These are phyloP conservation scores for Citrus australasica DNA, from an alignment of 345 rosid genomes.

Conservation along the genomic window DNA sequence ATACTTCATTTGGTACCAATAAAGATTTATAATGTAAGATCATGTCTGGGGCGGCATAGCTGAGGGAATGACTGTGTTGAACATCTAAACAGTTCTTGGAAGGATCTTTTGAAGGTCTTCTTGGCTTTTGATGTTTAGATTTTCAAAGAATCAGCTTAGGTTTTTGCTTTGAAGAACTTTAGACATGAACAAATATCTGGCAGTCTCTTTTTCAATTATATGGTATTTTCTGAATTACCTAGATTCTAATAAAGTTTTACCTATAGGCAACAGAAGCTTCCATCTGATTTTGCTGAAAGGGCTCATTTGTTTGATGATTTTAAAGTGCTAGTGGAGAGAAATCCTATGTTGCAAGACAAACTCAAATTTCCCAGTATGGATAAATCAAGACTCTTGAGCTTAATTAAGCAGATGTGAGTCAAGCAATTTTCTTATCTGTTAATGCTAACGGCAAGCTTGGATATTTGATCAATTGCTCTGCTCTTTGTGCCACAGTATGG, in stretches of 20 bases:
- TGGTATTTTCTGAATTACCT: constrained; percentile 33
- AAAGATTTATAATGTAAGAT: not conserved
- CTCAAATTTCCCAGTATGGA: constrained; percentile 31
- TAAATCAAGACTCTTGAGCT: constrained; percentile 30
- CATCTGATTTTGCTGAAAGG: not conserved
- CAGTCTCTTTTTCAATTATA: constrained; percentile 22
- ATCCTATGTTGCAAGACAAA: constrained; percentile 31
- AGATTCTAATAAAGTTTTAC: constrained; percentile 4
- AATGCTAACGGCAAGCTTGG: not conserved
- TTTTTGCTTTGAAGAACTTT: constrained; percentile 3
- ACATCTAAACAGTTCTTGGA: not conserved
- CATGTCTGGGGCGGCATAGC: not conserved
- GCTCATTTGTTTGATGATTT: constrained; percentile 17
- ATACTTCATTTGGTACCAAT: not conserved
- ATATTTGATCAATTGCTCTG: constrained; percentile 11
- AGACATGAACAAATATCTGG: not conserved
- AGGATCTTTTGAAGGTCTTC: not conserved
- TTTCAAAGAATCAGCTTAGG: not conserved
- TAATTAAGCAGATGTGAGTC: constrained; percentile 32
- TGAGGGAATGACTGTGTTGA: not conserved
- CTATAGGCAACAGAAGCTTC: constrained; percentile 22
- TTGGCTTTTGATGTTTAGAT: not conserved
- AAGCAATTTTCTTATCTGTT: not conserved
- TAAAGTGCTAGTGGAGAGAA: constrained; percentile 22
- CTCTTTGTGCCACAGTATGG: constrained; percentile 29